Base-by-base conservation (phyloP, 2,329 filamentous ascomycete species). In the Fusarium illudens region DNA sequence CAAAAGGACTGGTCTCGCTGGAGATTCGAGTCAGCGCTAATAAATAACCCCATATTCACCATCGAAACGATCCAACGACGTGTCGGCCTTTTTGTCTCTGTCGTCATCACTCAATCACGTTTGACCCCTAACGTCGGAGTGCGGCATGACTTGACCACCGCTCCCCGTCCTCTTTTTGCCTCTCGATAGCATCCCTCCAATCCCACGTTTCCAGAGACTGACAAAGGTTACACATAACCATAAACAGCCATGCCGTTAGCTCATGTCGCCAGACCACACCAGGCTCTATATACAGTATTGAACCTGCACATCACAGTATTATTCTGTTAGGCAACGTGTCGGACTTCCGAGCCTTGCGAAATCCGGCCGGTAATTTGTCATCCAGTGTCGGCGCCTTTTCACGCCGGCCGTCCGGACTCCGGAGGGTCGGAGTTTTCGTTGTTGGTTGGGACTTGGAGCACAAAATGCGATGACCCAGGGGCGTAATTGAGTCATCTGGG, bases 21-120 rank as follows among this genome's bases (percentile, higher is more conserved):
- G 27, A 13, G 34, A 34, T 27, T 19, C 17, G 48, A 54, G 66
- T 70, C 67, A 69, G 67, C 66, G 64, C 67, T 70, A 69, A n/a
- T n/a, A n/a, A n/a, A n/a, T n/a, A n/a, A 55, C 54, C 27, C 55
- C 53, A 39, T 46, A 46, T 53, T 66, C 1, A 62, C 32, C 49
- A 36, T 52, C 20, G 17, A 30, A 13, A 32, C n/a, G 30, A 36
- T 44, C 42, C 17, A 25, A 37, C 15, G 17, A 57, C 5, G 13
- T 30, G 29, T 34, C 22, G 27, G 48, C 25, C 36, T 13, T 22
- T 32, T 22, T 6, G 39, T 39, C 42, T 50, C 53, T 69, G 65
- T 63, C 65, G 59, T 70, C 63, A 70, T 70, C 59, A 58, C 52
- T 58, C 34, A 55, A 58, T 52, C 56, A 39, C 49, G 49, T 64